phyloP scores from a whole-genome alignment of 2,329 filamentous ascomycete species.

The Elsinoe fawcettii region DNA sequence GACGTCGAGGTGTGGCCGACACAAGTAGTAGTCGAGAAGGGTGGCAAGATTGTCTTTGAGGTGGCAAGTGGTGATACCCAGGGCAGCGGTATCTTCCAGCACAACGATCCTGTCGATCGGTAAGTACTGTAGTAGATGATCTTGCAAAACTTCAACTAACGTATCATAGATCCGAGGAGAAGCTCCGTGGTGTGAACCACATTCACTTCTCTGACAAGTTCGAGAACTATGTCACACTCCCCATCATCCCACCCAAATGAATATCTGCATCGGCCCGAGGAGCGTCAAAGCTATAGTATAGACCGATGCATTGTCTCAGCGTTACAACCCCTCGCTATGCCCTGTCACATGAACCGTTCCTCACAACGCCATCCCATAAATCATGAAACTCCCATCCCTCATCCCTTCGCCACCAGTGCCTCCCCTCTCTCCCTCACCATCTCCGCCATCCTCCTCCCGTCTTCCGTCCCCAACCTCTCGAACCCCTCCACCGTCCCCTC shows the following conservation, averaged over 20 bases:
- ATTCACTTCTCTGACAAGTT: conserved; percentile 45
- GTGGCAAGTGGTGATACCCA: conserved; percentile 52
- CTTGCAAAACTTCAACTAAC: background rate
- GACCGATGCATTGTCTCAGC: background rate
- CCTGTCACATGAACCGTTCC: background rate
- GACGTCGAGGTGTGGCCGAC: conserved; percentile 61
- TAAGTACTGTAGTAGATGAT: conserved; percentile 21
- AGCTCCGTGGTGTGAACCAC: conserved; percentile 44
- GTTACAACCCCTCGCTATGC: background rate
- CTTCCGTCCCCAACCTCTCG: conserved; percentile 34
- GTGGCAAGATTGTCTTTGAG: conserved; percentile 49
- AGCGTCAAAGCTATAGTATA: background rate
- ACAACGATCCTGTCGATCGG: conserved; percentile 45
- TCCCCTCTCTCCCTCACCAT: conserved; percentile 14
- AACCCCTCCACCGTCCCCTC: conserved; percentile 54
- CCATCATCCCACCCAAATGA: conserved; percentile 42
- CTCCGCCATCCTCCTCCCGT: conserved; percentile 17
- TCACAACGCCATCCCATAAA: background rate
- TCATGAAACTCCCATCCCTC: background rate
- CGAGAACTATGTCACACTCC: conserved; percentile 47
- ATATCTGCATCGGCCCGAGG: background rate
- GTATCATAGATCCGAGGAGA: conserved; percentile 30
- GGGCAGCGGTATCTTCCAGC: conserved; percentile 50
- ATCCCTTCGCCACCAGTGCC: background rate
- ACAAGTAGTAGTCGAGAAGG: conserved; percentile 48